These are phyloP conservation scores for Zalerion maritima DNA, from an alignment of 495 filamentous ascomycete species.

Conservation along the genomic window DNA sequence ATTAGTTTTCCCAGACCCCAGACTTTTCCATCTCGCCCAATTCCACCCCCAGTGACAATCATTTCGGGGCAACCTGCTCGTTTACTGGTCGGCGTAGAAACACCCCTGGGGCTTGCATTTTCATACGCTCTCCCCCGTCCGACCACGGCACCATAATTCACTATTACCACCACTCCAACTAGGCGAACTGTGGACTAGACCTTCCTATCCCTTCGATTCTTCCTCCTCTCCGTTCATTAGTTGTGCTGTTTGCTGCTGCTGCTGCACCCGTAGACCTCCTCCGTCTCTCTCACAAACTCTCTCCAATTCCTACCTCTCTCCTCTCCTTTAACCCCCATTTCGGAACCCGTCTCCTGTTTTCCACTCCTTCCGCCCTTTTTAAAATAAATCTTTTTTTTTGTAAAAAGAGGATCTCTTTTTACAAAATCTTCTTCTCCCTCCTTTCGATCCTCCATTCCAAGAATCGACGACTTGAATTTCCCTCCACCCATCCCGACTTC, in stretches of 20 bases:
- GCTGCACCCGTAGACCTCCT: conserved; percentile 2
- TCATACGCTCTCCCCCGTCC: conserved; percentile 7
- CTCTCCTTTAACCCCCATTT: conserved; percentile 10
- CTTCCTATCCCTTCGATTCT: conserved; percentile 1
- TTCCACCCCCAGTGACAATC: too few relatives aligned
- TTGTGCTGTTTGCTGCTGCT: background rate
- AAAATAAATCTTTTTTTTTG: conserved; percentile 8
- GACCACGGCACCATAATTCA: conserved; percentile 11
- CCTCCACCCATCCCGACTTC: conserved; percentile 14
- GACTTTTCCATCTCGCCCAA: too few relatives aligned
- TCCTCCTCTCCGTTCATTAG: conserved; percentile 2
- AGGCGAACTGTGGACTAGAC: conserved; percentile 1
- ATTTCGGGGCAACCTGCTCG: conserved; percentile 22
- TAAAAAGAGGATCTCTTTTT: background rate
- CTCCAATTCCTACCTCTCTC: conserved; percentile 14
- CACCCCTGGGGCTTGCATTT: conserved; percentile 23
- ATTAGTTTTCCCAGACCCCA: too few relatives aligned
- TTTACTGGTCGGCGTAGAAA: conserved; percentile 17
- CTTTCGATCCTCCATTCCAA: conserved; percentile 9
- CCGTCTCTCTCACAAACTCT: conserved; percentile 5
- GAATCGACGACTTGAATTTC: too few relatives aligned
- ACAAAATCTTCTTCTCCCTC: conserved; percentile 10
- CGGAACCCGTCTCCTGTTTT: background rate
- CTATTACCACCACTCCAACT: conserved; percentile 15
- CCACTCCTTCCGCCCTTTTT: conserved; percentile 7